Evolutionary conservation across 2,329 filamentous ascomycete species (phyloP).

Genomic region (Chaetomiaceae sp.): DNA sequence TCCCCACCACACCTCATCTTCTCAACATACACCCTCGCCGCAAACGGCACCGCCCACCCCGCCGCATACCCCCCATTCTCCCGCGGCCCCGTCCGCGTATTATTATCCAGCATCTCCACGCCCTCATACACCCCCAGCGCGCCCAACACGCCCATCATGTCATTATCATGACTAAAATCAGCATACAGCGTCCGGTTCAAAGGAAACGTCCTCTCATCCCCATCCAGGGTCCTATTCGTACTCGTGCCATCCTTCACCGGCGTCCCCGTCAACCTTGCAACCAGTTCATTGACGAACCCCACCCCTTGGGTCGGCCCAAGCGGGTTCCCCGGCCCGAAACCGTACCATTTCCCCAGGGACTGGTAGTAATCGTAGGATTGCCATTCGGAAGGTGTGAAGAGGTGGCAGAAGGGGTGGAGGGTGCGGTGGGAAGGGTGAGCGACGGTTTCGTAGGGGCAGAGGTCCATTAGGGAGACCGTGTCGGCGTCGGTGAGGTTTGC

Average conservation of each 20-base stretch:
- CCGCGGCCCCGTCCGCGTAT: constrained; percentile 44
- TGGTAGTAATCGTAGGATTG: constrained; percentile 74
- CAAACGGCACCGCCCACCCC: constrained; percentile 79
- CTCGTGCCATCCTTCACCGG: constrained; percentile 69
- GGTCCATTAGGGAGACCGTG: constrained; percentile 73
- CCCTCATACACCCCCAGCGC: constrained; percentile 74
- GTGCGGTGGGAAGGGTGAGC: constrained; percentile 42
- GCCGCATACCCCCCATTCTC: constrained; percentile 66
- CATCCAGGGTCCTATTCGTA: constrained; percentile 74
- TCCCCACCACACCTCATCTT: constrained; percentile 65
- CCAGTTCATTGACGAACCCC: constrained; percentile 82
- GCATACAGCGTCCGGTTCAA: constrained; percentile 67
- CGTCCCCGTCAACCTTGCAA: constrained; percentile 68
- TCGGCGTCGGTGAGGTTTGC: constrained; percentile 60
- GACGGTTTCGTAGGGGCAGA: constrained; percentile 84
- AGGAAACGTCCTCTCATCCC: constrained; percentile 65
- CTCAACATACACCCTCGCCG: constrained; percentile 76
- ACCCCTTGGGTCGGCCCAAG: constrained; percentile 82
- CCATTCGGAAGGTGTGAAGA: constrained; percentile 75
- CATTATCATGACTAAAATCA: constrained; percentile 90
- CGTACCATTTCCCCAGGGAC: constrained; percentile 79
- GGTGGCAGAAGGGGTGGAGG: constrained; percentile 66
- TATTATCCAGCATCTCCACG: constrained; percentile 54
- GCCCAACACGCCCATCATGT: constrained; percentile 71
- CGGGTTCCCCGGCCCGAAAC: constrained; percentile 69